Evolutionary conservation across 1,284 basidiomycete genomes (phyloP).

Genomic region (Sparassis latifolia): DNA sequence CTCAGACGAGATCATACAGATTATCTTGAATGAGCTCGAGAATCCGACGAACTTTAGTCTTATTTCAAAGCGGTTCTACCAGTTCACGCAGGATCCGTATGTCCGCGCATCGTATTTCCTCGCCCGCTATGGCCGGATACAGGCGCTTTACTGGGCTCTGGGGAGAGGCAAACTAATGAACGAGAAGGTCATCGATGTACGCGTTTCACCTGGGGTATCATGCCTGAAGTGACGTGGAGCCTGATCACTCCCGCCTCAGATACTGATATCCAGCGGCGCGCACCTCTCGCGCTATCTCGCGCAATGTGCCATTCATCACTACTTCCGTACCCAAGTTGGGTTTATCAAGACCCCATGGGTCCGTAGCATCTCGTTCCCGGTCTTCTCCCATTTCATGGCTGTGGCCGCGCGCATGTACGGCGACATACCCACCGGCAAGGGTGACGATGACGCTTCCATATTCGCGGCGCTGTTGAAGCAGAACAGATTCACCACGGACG

Average conservation of each 20-base stretch:
- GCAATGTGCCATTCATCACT: slow-evolving; percentile 71
- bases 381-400: slow-evolving; percentile 57
- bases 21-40: slow-evolving; percentile 64
- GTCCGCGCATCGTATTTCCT: slow-evolving; percentile 72
- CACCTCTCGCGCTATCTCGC: slow-evolving; percentile 71
- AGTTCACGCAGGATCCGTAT: slow-evolving; percentile 66
- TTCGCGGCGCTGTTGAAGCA: slow-evolving; percentile 62
- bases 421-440: slow-evolving; percentile 60
- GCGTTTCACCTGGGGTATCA: slow-evolving; percentile 24
- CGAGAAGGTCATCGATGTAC: slow-evolving; percentile 62
- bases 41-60: slow-evolving; percentile 55
- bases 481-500: slow-evolving; percentile 47
- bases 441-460: slow-evolving; percentile 64
- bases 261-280: slow-evolving; percentile 64
- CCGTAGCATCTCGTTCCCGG: slow-evolving; percentile 48
- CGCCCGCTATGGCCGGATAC: slow-evolving; percentile 55
- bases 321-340: slow-evolving; percentile 60
- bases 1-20: slow-evolving; percentile 63
- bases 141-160: slow-evolving; percentile 67
- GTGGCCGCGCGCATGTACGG: slow-evolving; percentile 52
- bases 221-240: not conserved
- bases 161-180: slow-evolving; percentile 59
- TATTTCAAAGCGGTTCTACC: slow-evolving; percentile 49
- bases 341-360: slow-evolving; percentile 72
- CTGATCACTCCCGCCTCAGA: slow-evolving; percentile 34